A percentile compares a stretch with the other conserved stretches of the same genome.
These are phyloP conservation scores for Naganishia randhawae DNA, from an alignment of 768 basidiomycete species.

Conservation along the genomic window DNA sequence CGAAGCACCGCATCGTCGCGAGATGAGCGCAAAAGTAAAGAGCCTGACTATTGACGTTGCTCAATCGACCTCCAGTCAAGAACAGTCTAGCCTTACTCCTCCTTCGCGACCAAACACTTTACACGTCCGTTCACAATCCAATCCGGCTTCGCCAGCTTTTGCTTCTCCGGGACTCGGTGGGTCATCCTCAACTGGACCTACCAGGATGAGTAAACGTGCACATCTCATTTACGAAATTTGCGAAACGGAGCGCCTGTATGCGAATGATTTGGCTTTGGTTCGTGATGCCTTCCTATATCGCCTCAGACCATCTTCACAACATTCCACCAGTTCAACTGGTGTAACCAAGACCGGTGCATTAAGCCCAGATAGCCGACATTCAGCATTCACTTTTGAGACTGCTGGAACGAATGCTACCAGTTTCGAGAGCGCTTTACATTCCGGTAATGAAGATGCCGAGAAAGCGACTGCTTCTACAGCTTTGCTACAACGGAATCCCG, in stretches of 20 bases:
- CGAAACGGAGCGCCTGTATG: constrained; percentile 48
- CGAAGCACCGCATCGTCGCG: background rate
- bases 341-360: constrained; percentile 20
- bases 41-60: background rate
- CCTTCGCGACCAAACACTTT: background rate
- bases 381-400: constrained; percentile 40
- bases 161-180: background rate
- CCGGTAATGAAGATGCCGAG: background rate
- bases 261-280: constrained; percentile 47
- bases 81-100: background rate
- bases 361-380: constrained; percentile 33
- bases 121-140: constrained; percentile 19
- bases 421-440: constrained; percentile 12
- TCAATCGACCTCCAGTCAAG: background rate
- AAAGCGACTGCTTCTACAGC: background rate
- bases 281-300: constrained; percentile 47
- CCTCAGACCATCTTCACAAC: constrained; percentile 37
- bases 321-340: constrained; percentile 28
- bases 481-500: background rate
- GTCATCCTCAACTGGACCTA: background rate
- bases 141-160: constrained; percentile 10
- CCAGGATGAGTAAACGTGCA: constrained; percentile 43
- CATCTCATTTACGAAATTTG: constrained; percentile 50
- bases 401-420: constrained; percentile 36
- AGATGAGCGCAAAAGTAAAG: background rate